Evolutionary conservation across 352 stramenopile genomes (phyloP), one percentile per base, ranked within the genome.

Genomic region (Phytophthora tubulina): DNA sequence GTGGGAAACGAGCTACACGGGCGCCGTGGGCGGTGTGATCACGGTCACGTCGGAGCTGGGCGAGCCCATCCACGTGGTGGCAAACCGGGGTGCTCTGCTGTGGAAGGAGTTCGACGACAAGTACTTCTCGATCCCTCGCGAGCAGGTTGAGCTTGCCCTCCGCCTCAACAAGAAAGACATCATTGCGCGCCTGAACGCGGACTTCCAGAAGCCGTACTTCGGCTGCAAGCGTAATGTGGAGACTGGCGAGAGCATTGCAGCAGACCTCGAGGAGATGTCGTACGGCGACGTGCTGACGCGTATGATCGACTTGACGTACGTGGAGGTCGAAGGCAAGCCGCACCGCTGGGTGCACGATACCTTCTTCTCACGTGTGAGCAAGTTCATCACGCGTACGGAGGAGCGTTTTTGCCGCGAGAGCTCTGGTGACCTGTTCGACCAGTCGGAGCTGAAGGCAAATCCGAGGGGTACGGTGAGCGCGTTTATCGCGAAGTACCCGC

Each of bases 141-240:
- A 93, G 6, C 83, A 96, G 55, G 70, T 94, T 30, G 85, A 84
- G 52, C 60, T 85, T 2, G 83, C 87, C 3, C 79, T 97, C 21
- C 75, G 84, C 13, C 52, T 87, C 3, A 86, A 94, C 75, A 94
- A 93, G 79, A 76, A 91, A n/a, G 49, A 80, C 44, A 96, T 96
- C 57, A 93, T 96, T 41, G 71, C 72, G n/a, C 78, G 80, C 15
- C 65, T 97, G 36, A 96, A 97, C 55, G 73, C 85, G 4, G 88
- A 97, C 59, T 97, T 93, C 72, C 91, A 97, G 73, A 97, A 97
- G 75, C 86, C 85, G 35, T 96, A 96, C 78, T 97, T 97, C 67
- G 91, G 91, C 11, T 80, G 76, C 50, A 89, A 90, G 64, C 56
- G 55, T 36, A 70, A 84, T 55, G 72, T 36, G 4, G 67, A 78